Evolutionary conservation across 2,329 filamentous ascomycete species (phyloP).

Genomic region (Penicillium sp.): DNA sequence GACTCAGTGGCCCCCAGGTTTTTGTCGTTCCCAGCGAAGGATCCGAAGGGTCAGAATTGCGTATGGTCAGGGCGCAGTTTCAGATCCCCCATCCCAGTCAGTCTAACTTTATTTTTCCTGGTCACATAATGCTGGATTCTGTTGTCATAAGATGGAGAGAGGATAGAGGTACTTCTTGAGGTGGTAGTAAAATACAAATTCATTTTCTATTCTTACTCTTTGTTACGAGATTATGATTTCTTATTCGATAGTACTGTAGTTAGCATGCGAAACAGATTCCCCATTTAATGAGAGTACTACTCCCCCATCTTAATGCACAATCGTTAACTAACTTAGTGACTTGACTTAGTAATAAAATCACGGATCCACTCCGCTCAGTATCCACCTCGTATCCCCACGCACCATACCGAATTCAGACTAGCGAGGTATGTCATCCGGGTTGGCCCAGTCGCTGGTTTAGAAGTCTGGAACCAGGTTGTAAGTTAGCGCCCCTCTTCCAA

Average conservation of each 20-base stretch:
- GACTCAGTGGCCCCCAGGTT: slow-evolving; percentile 1
- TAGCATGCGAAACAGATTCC: not conserved
- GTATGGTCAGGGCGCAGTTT: slow-evolving; percentile 22
- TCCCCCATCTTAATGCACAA: not conserved
- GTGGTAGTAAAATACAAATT: too few species aligned
- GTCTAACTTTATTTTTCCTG: slow-evolving; percentile 27
- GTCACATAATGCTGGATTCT: not conserved
- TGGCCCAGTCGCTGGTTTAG: slow-evolving; percentile 6
- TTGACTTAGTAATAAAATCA: not conserved
- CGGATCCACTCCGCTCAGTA: slow-evolving; percentile 4
- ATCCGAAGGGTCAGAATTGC: slow-evolving; percentile 6
- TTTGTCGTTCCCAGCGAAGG: not conserved
- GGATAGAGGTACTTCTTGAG: not conserved
- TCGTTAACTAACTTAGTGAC: not conserved
- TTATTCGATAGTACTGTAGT: not conserved
- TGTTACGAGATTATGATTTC: not conserved
- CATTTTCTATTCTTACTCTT: too few species aligned
- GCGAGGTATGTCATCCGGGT: slow-evolving; percentile 12
- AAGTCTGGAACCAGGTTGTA: slow-evolving; percentile 5
- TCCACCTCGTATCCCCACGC: slow-evolving; percentile 29
- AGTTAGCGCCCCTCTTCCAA: slow-evolving; percentile 9
- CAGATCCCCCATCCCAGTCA: slow-evolving; percentile 22
- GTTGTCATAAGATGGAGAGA: not conserved
- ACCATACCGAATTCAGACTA: slow-evolving; percentile 11
- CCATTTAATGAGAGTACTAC: not conserved